Percentiles rank a stretch among this genome's conserved stretches.
These are phyloP conservation scores for Cyclotella sp. DNA, from an alignment of 108 stramenopile species.

Conservation along the genomic window DNA sequence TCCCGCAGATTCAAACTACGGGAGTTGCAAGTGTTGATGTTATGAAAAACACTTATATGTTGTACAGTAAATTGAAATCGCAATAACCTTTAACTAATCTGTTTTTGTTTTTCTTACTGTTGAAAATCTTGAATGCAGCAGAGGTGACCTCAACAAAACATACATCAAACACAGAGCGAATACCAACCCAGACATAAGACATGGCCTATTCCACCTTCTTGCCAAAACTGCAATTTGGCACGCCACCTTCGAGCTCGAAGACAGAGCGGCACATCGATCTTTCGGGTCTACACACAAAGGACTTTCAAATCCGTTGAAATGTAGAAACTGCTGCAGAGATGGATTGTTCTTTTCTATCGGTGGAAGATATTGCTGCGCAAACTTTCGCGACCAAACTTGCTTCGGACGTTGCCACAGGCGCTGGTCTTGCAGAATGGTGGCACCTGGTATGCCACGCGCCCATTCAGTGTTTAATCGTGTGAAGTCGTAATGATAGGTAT, in stretches of 20 bases:
- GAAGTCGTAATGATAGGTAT: conserved; percentile 52
- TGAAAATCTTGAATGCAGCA: background rate
- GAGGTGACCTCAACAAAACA: background rate
- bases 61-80: no score
- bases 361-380: conserved; percentile 23
- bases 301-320: background rate
- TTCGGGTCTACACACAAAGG: background rate
- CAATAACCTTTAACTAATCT: background rate
- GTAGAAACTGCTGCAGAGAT: background rate
- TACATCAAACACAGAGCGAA: background rate
- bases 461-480: conserved; percentile 39
- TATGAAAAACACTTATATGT: no score
- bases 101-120: background rate
- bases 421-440: conserved; percentile 4
- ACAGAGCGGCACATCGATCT: background rate
- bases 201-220: conserved; percentile 12
- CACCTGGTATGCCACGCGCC: conserved; percentile 40
- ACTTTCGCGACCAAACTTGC: conserved; percentile 31
- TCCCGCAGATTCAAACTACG: no score
- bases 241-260: background rate
- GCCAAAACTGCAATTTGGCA: conserved; percentile 4
- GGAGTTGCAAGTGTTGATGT: no score
- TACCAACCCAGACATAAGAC: background rate
- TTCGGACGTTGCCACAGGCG: conserved; percentile 4
- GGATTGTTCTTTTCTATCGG: conserved; percentile 17